phyloP scores from a whole-genome alignment of 208 protist species.

The Hexamita inflata region DNA sequence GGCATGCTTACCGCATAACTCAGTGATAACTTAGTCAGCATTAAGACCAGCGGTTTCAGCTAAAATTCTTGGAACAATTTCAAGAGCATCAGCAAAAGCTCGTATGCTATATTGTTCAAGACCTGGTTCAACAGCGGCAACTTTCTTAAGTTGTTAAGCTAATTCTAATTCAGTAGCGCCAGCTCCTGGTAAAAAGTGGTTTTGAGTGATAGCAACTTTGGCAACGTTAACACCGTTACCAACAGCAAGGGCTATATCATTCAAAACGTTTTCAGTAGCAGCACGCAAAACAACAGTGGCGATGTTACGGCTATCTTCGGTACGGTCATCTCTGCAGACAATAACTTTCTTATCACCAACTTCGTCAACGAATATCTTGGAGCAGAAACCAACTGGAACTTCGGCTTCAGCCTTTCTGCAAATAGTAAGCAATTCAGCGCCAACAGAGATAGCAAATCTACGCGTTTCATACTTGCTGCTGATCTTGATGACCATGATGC shows the following conservation, averaged over 20 bases:
- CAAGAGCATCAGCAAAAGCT: conserved; percentile 34
- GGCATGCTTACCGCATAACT: not conserved
- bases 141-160: not conserved
- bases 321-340: not conserved
- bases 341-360: conserved; percentile 32
- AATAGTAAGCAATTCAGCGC: conserved; percentile 63
- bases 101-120: conserved; percentile 35
- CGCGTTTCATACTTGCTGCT: conserved; percentile 95
- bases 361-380: not conserved
- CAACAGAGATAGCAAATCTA: conserved; percentile 81
- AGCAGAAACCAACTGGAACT: not conserved
- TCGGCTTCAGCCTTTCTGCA: not conserved
- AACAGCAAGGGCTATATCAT: conserved; percentile 73
- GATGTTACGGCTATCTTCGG: not conserved
- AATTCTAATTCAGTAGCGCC: conserved; percentile 37
- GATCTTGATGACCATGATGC: conserved; percentile 91
- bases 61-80: conserved; percentile 35
- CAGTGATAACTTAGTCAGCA: conserved; percentile 22
- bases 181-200: conserved; percentile 27
- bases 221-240: conserved; percentile 37
- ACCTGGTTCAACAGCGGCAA: conserved; percentile 9
- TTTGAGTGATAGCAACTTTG: conserved; percentile 10
- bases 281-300: conserved; percentile 93
- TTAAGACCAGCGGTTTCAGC: conserved; percentile 36
- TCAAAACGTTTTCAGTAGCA: conserved; percentile 84